Evolutionary conservation across 768 basidiomycete species (phyloP), one percentile per base, ranked within the genome.

Genomic region (Suillus discolor): DNA sequence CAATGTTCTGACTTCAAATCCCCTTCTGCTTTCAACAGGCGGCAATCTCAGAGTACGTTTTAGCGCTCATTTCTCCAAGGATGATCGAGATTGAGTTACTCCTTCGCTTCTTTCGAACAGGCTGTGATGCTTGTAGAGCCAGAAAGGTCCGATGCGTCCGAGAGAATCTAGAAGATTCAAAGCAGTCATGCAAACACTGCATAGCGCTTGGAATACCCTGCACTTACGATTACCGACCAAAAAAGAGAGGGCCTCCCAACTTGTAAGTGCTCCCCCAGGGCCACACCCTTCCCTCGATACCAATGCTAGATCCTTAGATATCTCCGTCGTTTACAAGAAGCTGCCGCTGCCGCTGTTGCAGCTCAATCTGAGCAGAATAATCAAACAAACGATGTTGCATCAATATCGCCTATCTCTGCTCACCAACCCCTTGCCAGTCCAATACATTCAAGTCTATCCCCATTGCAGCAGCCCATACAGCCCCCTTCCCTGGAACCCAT

Each of bases 191-290:
- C 90, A 94, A 92, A 74, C 93, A 95, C 73, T 96, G 93, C 75
- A 82, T 90, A 70, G 84, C 90, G 0, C 86, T 96, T 60, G 90
- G 88, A 23, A 91, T 95, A 59, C 85, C 88, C 6, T 96, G 95
- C 76, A 94, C 92, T 1, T 97, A 96, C 70, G 91, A 94, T 73
- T 96, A 96, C 75, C 91, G 93, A 74, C 95, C 95, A 23, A 95
- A 95, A 83, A 96, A 96, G 78, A 83, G 95, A 64, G 95, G 95
- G 0, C 95, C 95, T 4, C 95, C 94, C 2, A 96, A 96, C 77
- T 82, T 95, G 92, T 96, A 77, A 77, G 88, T 73, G 36, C 9
- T 31, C 62, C 20, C 36, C 39, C n/a, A 59, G 11, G 34, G 42
- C 60, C 28, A 57, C 39, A 42, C 49, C 53, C 51, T 61, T 39